Percentiles rank a stretch among this genome's conserved stretches.
These are phyloP conservation scores for Magnolia changhungtana DNA, from an alignment of 164 flowering plant species.

Conservation along the genomic window DNA sequence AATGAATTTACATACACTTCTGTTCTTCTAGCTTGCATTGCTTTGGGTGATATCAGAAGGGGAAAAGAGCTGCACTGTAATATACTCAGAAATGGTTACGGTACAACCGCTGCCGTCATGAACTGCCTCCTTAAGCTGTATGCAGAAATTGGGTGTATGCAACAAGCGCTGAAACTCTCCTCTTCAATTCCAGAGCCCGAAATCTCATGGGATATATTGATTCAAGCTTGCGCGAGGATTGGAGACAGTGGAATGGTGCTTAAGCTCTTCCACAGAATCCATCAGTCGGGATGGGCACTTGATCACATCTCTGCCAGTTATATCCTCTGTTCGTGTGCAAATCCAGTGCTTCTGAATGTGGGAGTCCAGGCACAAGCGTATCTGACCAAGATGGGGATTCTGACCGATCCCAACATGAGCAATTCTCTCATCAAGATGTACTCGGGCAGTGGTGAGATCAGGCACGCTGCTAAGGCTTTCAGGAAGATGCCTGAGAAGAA, in stretches of 20 bases:
- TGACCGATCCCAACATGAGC: conserved; percentile 18
- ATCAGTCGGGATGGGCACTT: conserved; percentile 19
- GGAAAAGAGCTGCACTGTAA: conserved; percentile 26
- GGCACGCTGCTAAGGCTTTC: conserved; percentile 24
- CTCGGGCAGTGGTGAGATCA: conserved; percentile 26
- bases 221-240: conserved; percentile 17
- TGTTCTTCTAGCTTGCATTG: conserved; percentile 27
- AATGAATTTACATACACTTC: conserved; percentile 31
- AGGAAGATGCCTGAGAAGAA: conserved; percentile 17
- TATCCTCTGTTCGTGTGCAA: conserved; percentile 22
- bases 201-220: conserved; percentile 21
- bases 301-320: conserved; percentile 13
- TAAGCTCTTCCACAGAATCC: conserved; percentile 21
- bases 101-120: conserved; percentile 17
- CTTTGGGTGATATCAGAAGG: conserved; percentile 21
- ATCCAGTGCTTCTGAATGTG: conserved; percentile 21
- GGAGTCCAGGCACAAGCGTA: conserved; percentile 36
- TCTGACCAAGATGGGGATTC: conserved; percentile 28
- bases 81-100: conserved; percentile 25
- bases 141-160: conserved; percentile 17
- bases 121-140: conserved; percentile 26
- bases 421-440: conserved; percentile 37
- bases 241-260: conserved; percentile 20
- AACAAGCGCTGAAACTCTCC: conserved; percentile 24
- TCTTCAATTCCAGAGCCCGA: conserved; percentile 20